Evolutionary conservation across 331 rosid genomes (phyloP).

Genomic region (Erythrophleum ivorense): DNA sequence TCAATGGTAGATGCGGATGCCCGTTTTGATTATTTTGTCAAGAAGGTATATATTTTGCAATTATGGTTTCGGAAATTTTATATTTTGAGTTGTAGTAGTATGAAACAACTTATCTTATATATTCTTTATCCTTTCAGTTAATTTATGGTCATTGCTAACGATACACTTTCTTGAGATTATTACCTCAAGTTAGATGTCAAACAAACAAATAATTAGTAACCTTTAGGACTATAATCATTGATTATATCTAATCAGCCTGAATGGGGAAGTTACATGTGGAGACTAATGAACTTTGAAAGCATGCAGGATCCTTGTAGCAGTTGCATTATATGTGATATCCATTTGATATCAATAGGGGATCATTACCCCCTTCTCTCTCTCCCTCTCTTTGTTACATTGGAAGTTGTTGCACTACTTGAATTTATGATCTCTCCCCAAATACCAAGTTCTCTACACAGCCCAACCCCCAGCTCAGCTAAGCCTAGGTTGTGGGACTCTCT

Average conservation of each 20-base stretch:
- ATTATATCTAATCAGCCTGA: background rate
- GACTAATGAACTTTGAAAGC: background rate
- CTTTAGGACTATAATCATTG: background rate
- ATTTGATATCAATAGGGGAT: too few relatives aligned
- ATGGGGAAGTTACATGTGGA: background rate
- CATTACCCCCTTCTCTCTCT: background rate
- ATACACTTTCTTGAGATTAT: background rate
- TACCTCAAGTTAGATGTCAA: constrained; percentile 15
- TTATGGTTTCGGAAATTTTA: constrained; percentile 6
- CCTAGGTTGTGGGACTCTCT: background rate
- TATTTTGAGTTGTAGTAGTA: constrained; percentile 14
- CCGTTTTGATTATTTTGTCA: constrained; percentile 81
- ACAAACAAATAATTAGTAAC: constrained; percentile 5
- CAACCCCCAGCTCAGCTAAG: background rate
- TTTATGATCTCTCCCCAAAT: background rate
- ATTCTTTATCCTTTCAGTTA: constrained; percentile 9
- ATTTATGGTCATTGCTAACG: constrained; percentile 2
- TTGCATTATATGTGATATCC: too few relatives aligned
- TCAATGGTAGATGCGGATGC: constrained; percentile 75
- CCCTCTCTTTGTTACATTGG: background rate
- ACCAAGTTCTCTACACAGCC: background rate
- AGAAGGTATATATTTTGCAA: constrained; percentile 61
- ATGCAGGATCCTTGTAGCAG: background rate
- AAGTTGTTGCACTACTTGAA: background rate
- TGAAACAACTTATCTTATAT: background rate